These are phyloP conservation scores for Panicum miliaceum DNA, from an alignment of 176 grass and related monocot genomes.

Conservation along the genomic window DNA sequence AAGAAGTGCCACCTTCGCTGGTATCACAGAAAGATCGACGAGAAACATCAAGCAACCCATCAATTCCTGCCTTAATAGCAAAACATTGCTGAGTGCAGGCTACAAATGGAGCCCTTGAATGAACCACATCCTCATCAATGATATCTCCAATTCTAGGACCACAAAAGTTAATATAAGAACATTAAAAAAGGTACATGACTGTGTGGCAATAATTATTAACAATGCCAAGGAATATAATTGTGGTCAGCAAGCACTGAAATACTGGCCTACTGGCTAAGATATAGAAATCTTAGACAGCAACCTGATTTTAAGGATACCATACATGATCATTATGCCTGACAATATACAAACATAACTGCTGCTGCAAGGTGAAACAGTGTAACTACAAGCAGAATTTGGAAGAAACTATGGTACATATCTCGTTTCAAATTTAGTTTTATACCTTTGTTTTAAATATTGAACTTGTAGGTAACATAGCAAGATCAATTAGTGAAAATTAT, in stretches of 20 bases:
- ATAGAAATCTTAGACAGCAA: conserved; percentile 15
- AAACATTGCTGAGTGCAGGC: conserved; percentile 93
- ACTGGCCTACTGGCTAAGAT: conserved; percentile 14
- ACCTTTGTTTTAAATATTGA: background rate
- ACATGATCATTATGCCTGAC: conserved; percentile 14
- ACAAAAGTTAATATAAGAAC: conserved; percentile 50
- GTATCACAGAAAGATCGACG: conserved; percentile 89
- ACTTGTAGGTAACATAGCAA: conserved; percentile 17
- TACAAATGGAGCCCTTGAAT: conserved; percentile 98
- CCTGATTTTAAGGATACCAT: conserved; percentile 12
- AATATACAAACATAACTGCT: conserved; percentile 26
- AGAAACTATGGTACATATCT: conserved; percentile 14
- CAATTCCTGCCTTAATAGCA: conserved; percentile 87
- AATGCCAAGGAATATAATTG: conserved; percentile 31
- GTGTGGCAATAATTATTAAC: conserved; percentile 22
- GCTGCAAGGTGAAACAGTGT: conserved; percentile 2
- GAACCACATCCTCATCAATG: conserved; percentile 92
- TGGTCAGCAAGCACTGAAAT: conserved; percentile 23
- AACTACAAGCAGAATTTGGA: conserved; percentile 17
- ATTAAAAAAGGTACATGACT: conserved; percentile 30
- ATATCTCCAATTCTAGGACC: conserved; percentile 69
- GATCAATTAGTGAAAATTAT: conserved; percentile 13
- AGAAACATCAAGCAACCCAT: conserved; percentile 91
- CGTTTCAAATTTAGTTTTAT: conserved; percentile 10
- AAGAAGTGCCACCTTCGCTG: conserved; percentile 76